Evolutionary conservation across 768 basidiomycete genomes (phyloP).

Genomic region (Termitomyces sp.): DNA sequence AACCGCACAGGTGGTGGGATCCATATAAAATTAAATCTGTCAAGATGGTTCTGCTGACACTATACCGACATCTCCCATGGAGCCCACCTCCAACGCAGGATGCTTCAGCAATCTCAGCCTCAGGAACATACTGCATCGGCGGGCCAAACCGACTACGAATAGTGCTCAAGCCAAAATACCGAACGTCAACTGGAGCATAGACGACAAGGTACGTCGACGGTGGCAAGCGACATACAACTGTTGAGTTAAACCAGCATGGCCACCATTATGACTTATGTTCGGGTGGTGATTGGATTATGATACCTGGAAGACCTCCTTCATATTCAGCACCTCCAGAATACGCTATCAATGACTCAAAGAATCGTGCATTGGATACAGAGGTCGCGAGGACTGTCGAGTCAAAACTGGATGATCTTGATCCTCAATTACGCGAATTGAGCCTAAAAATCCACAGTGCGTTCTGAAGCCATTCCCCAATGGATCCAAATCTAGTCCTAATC

Average conservation of each 20-base stretch:
- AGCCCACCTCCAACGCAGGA: background rate
- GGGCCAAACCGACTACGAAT: background rate
- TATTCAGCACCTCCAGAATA: slow-evolving; percentile 26
- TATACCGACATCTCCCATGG: background rate
- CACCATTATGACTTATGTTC: slow-evolving; percentile 3
- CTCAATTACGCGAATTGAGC: slow-evolving; percentile 60
- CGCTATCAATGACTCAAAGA: slow-evolving; percentile 5
- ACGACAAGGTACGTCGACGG: slow-evolving; percentile 3
- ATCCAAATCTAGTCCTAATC: background rate
- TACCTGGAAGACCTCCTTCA: slow-evolving; percentile 34
- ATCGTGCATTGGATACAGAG: slow-evolving; percentile 24
- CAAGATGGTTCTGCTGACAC: background rate
- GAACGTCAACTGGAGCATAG: background rate
- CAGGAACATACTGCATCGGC: slow-evolving; percentile 5
- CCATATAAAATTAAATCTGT: background rate
- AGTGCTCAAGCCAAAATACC: background rate
- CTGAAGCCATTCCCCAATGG: background rate
- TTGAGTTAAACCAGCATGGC: background rate
- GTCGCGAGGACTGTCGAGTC: slow-evolving; percentile 52
- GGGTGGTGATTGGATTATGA: slow-evolving; percentile 23
- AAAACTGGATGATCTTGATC: slow-evolving; percentile 47
- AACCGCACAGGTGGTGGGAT: background rate
- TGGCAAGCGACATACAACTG: background rate
- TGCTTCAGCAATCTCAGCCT: slow-evolving; percentile 14
- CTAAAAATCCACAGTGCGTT: slow-evolving; percentile 66